Base-by-base conservation (phyloP, 495 filamentous ascomycete genomes). In the Penicillium atrosanguineum region DNA sequence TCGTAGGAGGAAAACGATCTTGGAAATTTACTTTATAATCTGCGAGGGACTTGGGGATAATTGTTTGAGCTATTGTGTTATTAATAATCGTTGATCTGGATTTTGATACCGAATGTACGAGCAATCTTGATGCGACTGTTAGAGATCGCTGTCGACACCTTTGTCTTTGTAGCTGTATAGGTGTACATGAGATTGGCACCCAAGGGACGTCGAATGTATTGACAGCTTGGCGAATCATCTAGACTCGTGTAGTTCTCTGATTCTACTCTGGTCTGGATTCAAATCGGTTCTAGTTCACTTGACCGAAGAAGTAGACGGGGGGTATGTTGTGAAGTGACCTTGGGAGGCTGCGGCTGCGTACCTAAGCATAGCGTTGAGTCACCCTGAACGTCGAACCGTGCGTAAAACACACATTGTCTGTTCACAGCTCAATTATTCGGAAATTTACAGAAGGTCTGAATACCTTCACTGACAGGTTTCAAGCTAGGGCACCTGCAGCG, bases 401-500 rank as follows among this genome's bases (percentile, higher is more conserved):
- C 38, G 19, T 40, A 2, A 34, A 34, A 14, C 31, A 14, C 31
- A 34, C 11, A 34, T 15, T 31, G 11, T 2, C 31, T 14, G 1
- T 14, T 14, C 31, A 34, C 31, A 34, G 11, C 31, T 34, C 31
- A 2, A 4, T 12, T 3, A 14, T 4, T 34, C 1, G 2, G 4
- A 34, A 34, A 4, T 12, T 34, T 11, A 12, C 11, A 34, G 31
- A 14, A 34, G 11, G 0, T 34, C 31, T 14, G 31, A 14, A 34
- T 34, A 7, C 39, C 26, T 26, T 48, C 49, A 44, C 47, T 52
- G 28, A n/a, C n/a, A 20, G 26, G 46, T 56, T 36, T 52, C 16
- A 45, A 62, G 31, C 55, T 65, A 65, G 63, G 63, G 63, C 57
- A 34, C 60, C 26, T 49, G 48, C 39, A 53, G 67, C 64, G 67